These are phyloP conservation scores for Neoascochyta sp. DNA, from an alignment of 2,329 filamentous ascomycete species.

Conservation along the genomic window DNA sequence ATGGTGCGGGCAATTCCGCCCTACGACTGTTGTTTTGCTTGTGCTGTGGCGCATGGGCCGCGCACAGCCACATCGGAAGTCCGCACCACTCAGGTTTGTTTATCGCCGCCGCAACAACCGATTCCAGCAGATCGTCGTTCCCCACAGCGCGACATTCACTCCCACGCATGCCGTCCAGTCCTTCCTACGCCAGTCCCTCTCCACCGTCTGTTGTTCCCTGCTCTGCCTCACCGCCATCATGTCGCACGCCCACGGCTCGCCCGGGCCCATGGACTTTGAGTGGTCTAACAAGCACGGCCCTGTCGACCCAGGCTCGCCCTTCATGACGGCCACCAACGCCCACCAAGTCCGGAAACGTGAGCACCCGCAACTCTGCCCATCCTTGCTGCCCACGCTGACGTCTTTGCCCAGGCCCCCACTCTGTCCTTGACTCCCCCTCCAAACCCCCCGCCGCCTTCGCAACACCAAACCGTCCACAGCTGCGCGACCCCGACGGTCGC, in stretches of 20 bases:
- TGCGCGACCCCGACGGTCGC: conserved; percentile 50
- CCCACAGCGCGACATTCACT: too few species aligned
- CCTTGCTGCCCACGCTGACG: conserved; percentile 8
- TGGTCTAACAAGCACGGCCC: conserved; percentile 48
- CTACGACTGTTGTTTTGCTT: too few species aligned
- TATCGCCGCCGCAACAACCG: too few species aligned
- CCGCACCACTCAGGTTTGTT: too few species aligned
- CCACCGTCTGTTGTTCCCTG: too few species aligned
- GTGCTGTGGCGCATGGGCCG: too few species aligned
- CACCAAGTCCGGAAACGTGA: conserved; percentile 40
- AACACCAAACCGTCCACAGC: conserved; percentile 40
- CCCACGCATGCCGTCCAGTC: too few species aligned
- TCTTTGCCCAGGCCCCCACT: conserved; percentile 29
- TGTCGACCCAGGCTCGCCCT: conserved; percentile 48
- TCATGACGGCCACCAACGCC: conserved; percentile 36
- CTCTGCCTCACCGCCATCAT: conserved; percentile 15
- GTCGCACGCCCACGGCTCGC: conserved; percentile 37
- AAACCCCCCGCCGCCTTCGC: conserved; percentile 45
- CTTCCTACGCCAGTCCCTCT: neutral
- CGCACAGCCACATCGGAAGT: too few species aligned
- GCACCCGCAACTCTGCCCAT: conserved; percentile 10
- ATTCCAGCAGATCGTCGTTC: too few species aligned
- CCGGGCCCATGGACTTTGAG: conserved; percentile 54
- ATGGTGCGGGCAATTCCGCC: too few species aligned
- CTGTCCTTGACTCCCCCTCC: conserved; percentile 45